Evolutionary conservation across 2,329 filamentous ascomycete genomes (phyloP).

Genomic region (Neonectria ditissima): DNA sequence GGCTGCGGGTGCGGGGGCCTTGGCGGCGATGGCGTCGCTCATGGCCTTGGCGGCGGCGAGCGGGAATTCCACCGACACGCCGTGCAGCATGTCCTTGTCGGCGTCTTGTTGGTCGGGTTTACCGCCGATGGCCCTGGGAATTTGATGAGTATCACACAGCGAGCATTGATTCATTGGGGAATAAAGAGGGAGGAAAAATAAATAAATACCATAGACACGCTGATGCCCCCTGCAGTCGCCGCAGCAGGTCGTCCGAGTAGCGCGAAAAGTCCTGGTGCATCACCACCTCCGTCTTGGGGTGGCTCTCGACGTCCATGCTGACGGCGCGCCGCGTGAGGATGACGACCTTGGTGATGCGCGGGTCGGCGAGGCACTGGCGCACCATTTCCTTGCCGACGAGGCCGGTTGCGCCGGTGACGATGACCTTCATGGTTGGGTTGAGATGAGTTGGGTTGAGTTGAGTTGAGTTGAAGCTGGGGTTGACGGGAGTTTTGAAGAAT

Average conservation of each 20-base stretch:
- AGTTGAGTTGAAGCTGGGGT: no score
- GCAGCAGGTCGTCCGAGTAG: constrained; percentile 57
- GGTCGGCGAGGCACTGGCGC: constrained; percentile 60
- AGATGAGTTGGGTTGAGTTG: no score
- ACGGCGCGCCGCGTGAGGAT: constrained; percentile 63
- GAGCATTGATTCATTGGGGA: no score
- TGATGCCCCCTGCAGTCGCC: constrained; percentile 62
- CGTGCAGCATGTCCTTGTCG: constrained; percentile 56
- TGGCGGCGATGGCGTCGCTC: constrained; percentile 45
- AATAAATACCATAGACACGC: constrained; percentile 72
- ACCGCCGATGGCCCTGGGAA: constrained; percentile 55
- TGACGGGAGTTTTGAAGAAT: no score
- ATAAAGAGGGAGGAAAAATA: constrained; percentile 3
- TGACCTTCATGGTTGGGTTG: constrained; percentile 68
- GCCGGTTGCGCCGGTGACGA: constrained; percentile 70
- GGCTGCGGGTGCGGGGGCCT: constrained; percentile 30
- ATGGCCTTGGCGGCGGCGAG: constrained; percentile 70
- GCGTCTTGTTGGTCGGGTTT: constrained; percentile 60
- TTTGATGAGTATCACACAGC: no score
- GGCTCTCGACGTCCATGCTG: constrained; percentile 53
- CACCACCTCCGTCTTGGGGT: constrained; percentile 63
- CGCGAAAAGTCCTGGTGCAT: constrained; percentile 65
- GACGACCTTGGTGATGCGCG: constrained; percentile 63
- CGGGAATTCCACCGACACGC: constrained; percentile 71
- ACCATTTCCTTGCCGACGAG: constrained; percentile 67